phyloP scores from a whole-genome alignment of 306 rosid genomes.

The Pterocarpus santalinus region DNA sequence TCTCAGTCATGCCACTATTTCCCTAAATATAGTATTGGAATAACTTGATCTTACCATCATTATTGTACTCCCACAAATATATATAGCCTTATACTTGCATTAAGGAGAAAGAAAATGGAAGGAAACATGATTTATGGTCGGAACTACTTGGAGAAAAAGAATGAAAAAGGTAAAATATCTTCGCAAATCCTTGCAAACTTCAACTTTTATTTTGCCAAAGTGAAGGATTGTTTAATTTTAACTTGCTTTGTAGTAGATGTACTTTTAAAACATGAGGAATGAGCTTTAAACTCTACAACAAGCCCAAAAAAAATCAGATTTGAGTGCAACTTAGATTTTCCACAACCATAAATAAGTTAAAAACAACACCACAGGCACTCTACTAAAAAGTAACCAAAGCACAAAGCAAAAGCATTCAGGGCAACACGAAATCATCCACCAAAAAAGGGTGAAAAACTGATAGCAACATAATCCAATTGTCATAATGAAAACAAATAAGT shows the following conservation, averaged over 20 bases:
- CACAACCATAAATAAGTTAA: neutral
- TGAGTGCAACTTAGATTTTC: neutral
- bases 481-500: constrained; percentile 48
- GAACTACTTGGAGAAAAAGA: neutral
- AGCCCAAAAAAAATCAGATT: neutral
- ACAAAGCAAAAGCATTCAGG: neutral
- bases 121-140: neutral
- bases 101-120: neutral
- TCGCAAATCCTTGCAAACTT: neutral
- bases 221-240: neutral
- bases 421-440: constrained; percentile 28
- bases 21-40: neutral
- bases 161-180: neutral
- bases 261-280: neutral
- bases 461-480: constrained; percentile 29
- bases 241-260: neutral
- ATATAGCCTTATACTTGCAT: neutral
- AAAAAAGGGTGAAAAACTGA: constrained; percentile 21
- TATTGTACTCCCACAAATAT: neutral
- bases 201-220: neutral
- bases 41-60: neutral
- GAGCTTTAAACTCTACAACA: neutral
- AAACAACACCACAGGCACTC: neutral
- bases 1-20: neutral
- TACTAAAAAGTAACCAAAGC: neutral